Evolutionary conservation across 2,329 filamentous ascomycete genomes (phyloP).

Genomic region (Pyrenochaeta sp.): DNA sequence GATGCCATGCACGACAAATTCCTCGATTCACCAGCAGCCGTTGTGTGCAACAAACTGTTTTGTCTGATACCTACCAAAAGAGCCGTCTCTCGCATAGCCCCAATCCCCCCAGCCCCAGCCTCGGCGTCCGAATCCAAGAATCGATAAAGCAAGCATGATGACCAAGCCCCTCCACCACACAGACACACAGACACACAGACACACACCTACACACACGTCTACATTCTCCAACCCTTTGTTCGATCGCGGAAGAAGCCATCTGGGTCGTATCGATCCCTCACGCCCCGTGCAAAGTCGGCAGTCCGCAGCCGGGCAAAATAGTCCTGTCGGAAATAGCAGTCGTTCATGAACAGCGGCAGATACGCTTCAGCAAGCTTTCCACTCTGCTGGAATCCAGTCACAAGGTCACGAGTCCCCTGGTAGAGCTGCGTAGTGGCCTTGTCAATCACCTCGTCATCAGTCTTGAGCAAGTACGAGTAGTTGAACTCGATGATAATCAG

Average conservation of each 20-base stretch:
- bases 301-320: conserved; percentile 53
- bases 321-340: conserved; percentile 54
- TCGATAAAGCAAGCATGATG: conserved; percentile 25
- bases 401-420: conserved; percentile 44
- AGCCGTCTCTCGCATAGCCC: conserved; percentile 22
- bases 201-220: too few species aligned
- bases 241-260: conserved; percentile 51
- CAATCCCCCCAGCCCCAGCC: conserved; percentile 23
- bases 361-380: conserved; percentile 52
- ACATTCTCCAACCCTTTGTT: conserved; percentile 53
- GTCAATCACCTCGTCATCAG: conserved; percentile 50
- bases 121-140: conserved; percentile 27
- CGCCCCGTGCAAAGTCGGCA: conserved; percentile 40
- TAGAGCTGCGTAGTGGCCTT: conserved; percentile 49
- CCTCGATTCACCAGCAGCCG: neutral
- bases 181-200: too few species aligned
- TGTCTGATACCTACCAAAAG: conserved; percentile 8
- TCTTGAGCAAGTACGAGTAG: conserved; percentile 46
- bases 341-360: conserved; percentile 58
- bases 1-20: conserved; percentile 3
- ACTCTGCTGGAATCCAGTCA: conserved; percentile 44
- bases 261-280: conserved; percentile 51
- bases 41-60: too few species aligned
- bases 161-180: conserved; percentile 6
- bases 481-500: conserved; percentile 56